Evolutionary conservation across 129 eudicot genomes (phyloP).

Genomic region (Silybum marianum): DNA sequence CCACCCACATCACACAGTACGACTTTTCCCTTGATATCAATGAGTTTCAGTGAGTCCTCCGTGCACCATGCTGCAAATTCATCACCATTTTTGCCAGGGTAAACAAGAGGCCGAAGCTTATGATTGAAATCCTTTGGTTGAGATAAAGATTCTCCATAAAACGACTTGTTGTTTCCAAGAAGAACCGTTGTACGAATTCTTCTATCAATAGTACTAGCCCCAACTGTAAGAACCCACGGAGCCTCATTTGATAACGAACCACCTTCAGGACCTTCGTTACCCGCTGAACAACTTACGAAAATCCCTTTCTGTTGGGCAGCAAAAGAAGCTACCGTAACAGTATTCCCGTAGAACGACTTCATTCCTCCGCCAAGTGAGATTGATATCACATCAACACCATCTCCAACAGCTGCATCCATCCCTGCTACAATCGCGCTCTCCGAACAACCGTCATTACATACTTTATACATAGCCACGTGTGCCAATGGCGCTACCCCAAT

Average conservation of each 20-base stretch:
- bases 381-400: conserved; percentile 56
- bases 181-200: conserved; percentile 38
- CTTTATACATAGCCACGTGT: conserved; percentile 39
- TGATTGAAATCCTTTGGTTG: conserved; percentile 40
- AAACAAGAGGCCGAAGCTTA: conserved; percentile 44
- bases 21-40: conserved; percentile 25
- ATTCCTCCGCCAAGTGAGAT: conserved; percentile 40
- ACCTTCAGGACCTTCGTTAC: conserved; percentile 47
- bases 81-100: conserved; percentile 19
- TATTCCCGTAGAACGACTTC: conserved; percentile 23
- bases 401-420: conserved; percentile 50
- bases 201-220: conserved; percentile 57
- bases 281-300: conserved; percentile 56
- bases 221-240: conserved; percentile 72
- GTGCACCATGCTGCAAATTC: conserved; percentile 27
- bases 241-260: conserved; percentile 40
- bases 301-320: conserved; percentile 58
- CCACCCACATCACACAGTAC: conserved; percentile 6
- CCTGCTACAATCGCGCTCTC: conserved; percentile 40
- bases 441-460: conserved; percentile 15
- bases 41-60: conserved; percentile 33
- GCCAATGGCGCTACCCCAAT: conserved; percentile 44
- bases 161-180: conserved; percentile 39
- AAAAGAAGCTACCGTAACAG: conserved; percentile 36
- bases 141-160: conserved; percentile 49